A percentile compares a stretch with the other conserved stretches of the same genome.
Conservation (phyloP, 2,329 filamentous ascomycete species). For the Gliomastix tumulicola region DNA sequence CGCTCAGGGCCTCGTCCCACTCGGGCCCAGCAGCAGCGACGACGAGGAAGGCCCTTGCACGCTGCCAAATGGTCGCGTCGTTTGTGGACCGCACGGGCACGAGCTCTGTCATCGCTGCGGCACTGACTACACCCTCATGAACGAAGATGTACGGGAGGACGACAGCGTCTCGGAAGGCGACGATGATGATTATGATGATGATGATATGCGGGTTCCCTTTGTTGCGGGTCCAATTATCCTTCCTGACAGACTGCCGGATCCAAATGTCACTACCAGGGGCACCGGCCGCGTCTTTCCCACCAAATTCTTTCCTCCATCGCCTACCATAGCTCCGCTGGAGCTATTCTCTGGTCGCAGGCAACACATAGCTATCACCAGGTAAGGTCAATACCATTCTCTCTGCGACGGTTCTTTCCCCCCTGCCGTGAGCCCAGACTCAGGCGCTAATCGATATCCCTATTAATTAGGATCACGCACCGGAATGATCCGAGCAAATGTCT, state of each 20-base stretch:
- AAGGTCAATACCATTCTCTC: too few species aligned
- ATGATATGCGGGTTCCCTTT: not conserved
- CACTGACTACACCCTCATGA: slow-evolving; percentile 26
- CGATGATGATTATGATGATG: slow-evolving; percentile 5
- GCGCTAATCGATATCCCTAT: not conserved
- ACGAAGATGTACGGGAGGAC: slow-evolving; percentile 11
- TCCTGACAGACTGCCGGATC: not conserved
- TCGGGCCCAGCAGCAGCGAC: slow-evolving; percentile 9
- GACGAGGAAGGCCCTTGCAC: slow-evolving; percentile 24
- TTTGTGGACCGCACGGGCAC: slow-evolving; percentile 23
- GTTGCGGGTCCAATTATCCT: not conserved
- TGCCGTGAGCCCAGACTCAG: slow-evolving; percentile 1
- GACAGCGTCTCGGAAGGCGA: slow-evolving; percentile 9
- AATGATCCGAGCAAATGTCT: slow-evolving; percentile 15
- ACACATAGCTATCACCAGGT: slow-evolving; percentile 9
- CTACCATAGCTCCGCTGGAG: slow-evolving; percentile 9
- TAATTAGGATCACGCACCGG: slow-evolving; percentile 15
- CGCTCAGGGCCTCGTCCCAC: slow-evolving; percentile 2
- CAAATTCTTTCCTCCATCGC: slow-evolving; percentile 18
- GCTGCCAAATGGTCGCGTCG: slow-evolving; percentile 24
- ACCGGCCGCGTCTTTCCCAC: slow-evolving; percentile 15
- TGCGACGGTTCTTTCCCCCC: too few species aligned
- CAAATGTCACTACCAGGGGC: not conserved
- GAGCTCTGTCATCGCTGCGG: slow-evolving; percentile 21
- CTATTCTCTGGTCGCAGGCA: slow-evolving; percentile 13